phyloP scores from a whole-genome alignment of 768 basidiomycete genomes.

The Rhizopogon rudus region DNA sequence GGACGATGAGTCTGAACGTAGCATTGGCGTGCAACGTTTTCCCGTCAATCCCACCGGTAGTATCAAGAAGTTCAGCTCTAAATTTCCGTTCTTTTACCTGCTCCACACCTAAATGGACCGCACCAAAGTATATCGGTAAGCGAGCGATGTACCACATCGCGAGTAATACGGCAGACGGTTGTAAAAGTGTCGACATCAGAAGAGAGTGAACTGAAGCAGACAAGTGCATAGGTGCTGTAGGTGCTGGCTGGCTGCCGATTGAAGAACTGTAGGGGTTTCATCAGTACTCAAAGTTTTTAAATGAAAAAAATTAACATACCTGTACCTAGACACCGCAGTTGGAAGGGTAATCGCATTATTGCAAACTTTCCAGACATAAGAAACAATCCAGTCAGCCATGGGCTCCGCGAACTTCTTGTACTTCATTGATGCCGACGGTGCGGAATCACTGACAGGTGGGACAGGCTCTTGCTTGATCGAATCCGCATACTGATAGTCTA shows the following conservation, averaged over 20 bases:
- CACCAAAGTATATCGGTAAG: slow-evolving; percentile 65
- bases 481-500: slow-evolving; percentile 1
- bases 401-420: slow-evolving; percentile 77
- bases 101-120: slow-evolving; percentile 44
- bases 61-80: slow-evolving; percentile 55
- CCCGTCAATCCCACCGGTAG: slow-evolving; percentile 32
- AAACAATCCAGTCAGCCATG: slow-evolving; percentile 73
- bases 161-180: slow-evolving; percentile 75
- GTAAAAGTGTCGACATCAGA: slow-evolving; percentile 72
- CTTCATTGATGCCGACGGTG: slow-evolving; percentile 35
- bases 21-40: slow-evolving; percentile 53
- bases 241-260: slow-evolving; percentile 29
- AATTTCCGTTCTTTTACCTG: slow-evolving; percentile 58
- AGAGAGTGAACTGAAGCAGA: slow-evolving; percentile 64
- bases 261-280: slow-evolving; percentile 11
- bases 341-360: slow-evolving; percentile 66
- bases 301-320: slow-evolving; percentile 38
- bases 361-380: slow-evolving; percentile 80
- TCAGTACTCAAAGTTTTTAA: slow-evolving; percentile 8
- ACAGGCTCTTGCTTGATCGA: slow-evolving; percentile 22
- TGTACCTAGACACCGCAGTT: slow-evolving; percentile 42
- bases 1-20: slow-evolving; percentile 68
- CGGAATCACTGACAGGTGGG: slow-evolving; percentile 35
- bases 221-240: slow-evolving; percentile 38
- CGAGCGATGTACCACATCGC: slow-evolving; percentile 81